Base-by-base conservation (phyloP, 139 green algal genomes). In the Chlorella sp. region DNA sequence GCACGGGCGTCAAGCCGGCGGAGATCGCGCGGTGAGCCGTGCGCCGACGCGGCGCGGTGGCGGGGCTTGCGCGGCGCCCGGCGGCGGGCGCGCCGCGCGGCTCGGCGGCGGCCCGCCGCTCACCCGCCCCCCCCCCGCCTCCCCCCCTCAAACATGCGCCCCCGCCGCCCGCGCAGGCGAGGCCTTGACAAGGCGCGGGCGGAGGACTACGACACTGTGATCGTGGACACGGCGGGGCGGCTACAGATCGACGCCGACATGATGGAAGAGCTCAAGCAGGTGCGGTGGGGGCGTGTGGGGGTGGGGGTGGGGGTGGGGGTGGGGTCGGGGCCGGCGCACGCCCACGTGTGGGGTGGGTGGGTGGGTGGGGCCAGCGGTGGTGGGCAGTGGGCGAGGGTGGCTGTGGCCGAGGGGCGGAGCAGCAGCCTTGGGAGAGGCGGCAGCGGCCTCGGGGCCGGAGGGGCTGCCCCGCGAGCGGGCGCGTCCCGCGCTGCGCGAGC, bases 181-280 rank as follows among this genome's bases (percentile, higher is more conserved):
- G 95, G 92, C 5, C 67, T 98, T 64, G 87, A 80, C 51, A 87
- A 95, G 82, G 96, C 82, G 7, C 89, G 84, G 51, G 43, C 74
- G 27, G 76, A 89, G 42, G 86, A 86, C 15, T 84, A 84, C 50
- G 96, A 99, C 63, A 87, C 86, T 0, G 82, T 99, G 33, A 98
- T 98, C 76, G 84, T 99, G 0, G 96, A 99, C 87, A 99, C 96
- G 19, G 95, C 96, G 2, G 96, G 96, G 0, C 89, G 96, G 9
- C 86, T 99, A 73, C 90, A 97, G 82, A 91, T 98, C n/a, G 91
- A 98, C 75, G 82, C 86, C 21, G 71, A 82, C 50, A 94, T 98
- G 90, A 98, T 98, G 94, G 68, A 64, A 12, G 95, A 99, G 90
- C 89, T 99, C 62, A 75, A 80, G 29, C 48, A 90, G 73, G 71